phyloP scores from a whole-genome alignment of 2,329 filamentous ascomycete genomes.

The Xylariaceae sp. region DNA sequence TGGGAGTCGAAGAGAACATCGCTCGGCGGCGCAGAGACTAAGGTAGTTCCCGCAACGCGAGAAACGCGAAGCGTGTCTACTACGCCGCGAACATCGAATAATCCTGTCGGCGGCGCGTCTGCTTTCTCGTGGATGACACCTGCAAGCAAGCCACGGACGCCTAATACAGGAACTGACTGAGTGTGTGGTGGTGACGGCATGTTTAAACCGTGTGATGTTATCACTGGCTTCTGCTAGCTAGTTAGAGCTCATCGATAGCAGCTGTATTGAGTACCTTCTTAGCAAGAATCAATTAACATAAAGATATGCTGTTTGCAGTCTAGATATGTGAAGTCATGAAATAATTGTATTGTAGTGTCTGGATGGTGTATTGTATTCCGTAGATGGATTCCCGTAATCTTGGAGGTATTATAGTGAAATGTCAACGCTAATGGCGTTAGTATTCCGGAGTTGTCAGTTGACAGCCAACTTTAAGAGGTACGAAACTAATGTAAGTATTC shows the following conservation, averaged over 20 bases:
- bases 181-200: background rate
- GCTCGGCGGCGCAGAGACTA: constrained; percentile 30
- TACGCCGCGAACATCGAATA: constrained; percentile 55
- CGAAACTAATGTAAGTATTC: too few species aligned
- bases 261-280: background rate
- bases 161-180: constrained; percentile 35
- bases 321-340: background rate
- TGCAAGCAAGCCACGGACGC: constrained; percentile 39
- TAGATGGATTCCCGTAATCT: too few species aligned
- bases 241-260: constrained; percentile 7
- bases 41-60: constrained; percentile 34
- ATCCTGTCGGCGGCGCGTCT: constrained; percentile 86
- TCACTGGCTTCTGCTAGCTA: constrained; percentile 15
- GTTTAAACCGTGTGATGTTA: constrained; percentile 1
- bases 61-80: constrained; percentile 37
- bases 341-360: background rate
- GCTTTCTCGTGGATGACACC: constrained; percentile 89
- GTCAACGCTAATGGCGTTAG: background rate
- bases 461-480: too few species aligned
- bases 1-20: constrained; percentile 52
- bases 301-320: background rate
- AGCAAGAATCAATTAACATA: constrained; percentile 15
- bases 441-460: too few species aligned
- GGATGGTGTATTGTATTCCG: background rate
- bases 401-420: background rate